phyloP scores from a whole-genome alignment of 2,329 filamentous ascomycete species.

The Hortaea sp. region DNA sequence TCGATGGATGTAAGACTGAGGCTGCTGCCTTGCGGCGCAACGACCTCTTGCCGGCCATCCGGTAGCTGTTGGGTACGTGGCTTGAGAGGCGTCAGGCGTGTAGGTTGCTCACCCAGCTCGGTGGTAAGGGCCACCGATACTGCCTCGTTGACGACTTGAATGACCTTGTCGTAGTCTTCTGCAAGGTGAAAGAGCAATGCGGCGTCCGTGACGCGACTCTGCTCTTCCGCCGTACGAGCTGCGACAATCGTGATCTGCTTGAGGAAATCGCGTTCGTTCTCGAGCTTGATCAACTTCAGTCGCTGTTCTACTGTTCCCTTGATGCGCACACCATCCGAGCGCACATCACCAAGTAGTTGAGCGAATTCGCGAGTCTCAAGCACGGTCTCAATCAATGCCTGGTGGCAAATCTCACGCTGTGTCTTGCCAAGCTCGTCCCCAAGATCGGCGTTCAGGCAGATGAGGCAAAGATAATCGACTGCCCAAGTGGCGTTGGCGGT shows the following conservation, averaged over 20 bases:
- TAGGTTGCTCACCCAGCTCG: constrained; percentile 71
- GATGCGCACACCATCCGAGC: constrained; percentile 73
- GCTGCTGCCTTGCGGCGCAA: constrained; percentile 41
- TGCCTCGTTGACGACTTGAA: constrained; percentile 77
- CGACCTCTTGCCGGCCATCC: constrained; percentile 21
- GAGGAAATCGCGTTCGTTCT: constrained; percentile 73
- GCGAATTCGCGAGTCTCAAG: constrained; percentile 96
- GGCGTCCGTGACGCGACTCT: constrained; percentile 84
- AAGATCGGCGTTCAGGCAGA: constrained; percentile 84
- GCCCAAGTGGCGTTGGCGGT: constrained; percentile 81
- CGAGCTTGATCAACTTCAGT: constrained; percentile 67
- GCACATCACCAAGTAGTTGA: constrained; percentile 83
- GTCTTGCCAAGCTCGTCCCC: constrained; percentile 62
- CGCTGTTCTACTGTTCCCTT: constrained; percentile 81
- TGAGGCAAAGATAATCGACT: constrained; percentile 83
- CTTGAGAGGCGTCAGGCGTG: constrained; percentile 70
- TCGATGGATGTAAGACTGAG: constrained; percentile 59
- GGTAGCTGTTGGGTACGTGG: constrained; percentile 43
- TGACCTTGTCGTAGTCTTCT: constrained; percentile 90
- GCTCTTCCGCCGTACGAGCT: constrained; percentile 85
- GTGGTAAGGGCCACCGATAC: constrained; percentile 81
- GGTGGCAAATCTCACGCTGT: constrained; percentile 76
- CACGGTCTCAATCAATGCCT: constrained; percentile 84
- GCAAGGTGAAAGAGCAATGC: constrained; percentile 91
- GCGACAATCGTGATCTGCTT: constrained; percentile 88